A percentile compares a stretch with the other conserved stretches of the same genome.
These are phyloP conservation scores for Picea abies DNA, from an alignment of 83 land plant genomes.

Conservation along the genomic window DNA sequence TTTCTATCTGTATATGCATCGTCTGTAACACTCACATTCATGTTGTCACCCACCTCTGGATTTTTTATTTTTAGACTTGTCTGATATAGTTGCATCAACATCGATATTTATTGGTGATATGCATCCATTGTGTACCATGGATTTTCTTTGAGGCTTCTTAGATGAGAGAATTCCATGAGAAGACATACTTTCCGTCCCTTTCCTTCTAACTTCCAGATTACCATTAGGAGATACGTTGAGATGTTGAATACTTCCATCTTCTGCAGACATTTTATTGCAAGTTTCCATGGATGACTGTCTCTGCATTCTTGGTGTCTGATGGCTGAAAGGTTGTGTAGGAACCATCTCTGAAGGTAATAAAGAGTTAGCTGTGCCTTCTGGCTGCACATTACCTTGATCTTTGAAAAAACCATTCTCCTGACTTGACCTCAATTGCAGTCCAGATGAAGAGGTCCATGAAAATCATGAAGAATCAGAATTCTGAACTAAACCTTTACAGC, in stretches of 20 bases:
- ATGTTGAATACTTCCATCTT: background rate
- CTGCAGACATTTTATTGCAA: background rate
- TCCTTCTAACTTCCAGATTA: background rate
- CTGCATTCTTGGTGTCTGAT: background rate
- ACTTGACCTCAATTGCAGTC: background rate
- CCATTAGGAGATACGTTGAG: background rate
- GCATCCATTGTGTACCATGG: too few relatives aligned
- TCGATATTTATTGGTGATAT: too few relatives aligned
- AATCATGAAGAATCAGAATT: background rate
- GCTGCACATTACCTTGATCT: background rate
- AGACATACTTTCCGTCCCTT: conserved; percentile 1
- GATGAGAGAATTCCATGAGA: too few relatives aligned
- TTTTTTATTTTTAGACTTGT: too few relatives aligned
- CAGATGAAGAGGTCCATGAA: background rate
- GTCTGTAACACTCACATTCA: too few relatives aligned
- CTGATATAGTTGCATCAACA: too few relatives aligned
- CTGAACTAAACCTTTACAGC: background rate
- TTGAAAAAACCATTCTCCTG: background rate
- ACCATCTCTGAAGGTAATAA: background rate
- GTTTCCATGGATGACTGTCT: background rate
- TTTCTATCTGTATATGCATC: too few relatives aligned
- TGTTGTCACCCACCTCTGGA: too few relatives aligned
- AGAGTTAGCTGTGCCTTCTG: background rate
- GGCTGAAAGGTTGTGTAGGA: background rate
- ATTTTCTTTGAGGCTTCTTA: too few relatives aligned